A percentile compares a stretch with the other conserved stretches of the same genome.
These are phyloP conservation scores for Maudiozyma humilis DNA, from an alignment of 1,139 yeast species.

Conservation along the genomic window DNA sequence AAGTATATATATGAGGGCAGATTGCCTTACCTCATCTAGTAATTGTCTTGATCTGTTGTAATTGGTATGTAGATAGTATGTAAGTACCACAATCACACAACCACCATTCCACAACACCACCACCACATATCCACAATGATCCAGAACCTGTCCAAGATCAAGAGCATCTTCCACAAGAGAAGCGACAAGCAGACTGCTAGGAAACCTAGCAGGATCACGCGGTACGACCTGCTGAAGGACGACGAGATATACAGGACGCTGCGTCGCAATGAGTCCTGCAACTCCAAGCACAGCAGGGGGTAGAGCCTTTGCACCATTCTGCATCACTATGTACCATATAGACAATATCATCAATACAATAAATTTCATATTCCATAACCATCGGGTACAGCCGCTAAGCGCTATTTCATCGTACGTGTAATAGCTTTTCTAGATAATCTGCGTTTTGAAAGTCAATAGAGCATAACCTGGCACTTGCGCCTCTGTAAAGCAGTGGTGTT, in stretches of 20 bases:
- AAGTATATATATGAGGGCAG: slow-evolving; percentile 1
- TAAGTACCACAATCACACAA: not conserved
- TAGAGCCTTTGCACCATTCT: too few relatives aligned
- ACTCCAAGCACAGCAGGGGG: too few relatives aligned
- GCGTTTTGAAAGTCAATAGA: too few relatives aligned
- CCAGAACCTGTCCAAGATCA: slow-evolving; percentile 2
- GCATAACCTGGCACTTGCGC: too few relatives aligned
- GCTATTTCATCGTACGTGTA: too few relatives aligned
- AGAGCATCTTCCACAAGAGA: slow-evolving; percentile 4
- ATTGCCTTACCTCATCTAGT: too few relatives aligned
- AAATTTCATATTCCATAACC: too few relatives aligned
- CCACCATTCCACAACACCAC: not conserved
- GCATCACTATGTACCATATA: too few relatives aligned
- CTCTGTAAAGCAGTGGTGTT: too few relatives aligned
- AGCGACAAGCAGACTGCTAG: not conserved
- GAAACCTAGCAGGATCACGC: slow-evolving; percentile 6
- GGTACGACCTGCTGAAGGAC: slow-evolving; percentile 9
- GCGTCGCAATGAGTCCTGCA: slow-evolving; percentile 2
- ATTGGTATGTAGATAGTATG: not conserved
- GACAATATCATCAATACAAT: too few relatives aligned
- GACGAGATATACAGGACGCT: not conserved
- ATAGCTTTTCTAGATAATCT: too few relatives aligned
- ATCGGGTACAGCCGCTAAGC: too few relatives aligned
- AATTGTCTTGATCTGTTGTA: not conserved
- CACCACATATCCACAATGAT: slow-evolving; percentile 1